Conservation (phyloP, 2,329 filamentous ascomycete species). For the Colletotrichum somersetense region DNA sequence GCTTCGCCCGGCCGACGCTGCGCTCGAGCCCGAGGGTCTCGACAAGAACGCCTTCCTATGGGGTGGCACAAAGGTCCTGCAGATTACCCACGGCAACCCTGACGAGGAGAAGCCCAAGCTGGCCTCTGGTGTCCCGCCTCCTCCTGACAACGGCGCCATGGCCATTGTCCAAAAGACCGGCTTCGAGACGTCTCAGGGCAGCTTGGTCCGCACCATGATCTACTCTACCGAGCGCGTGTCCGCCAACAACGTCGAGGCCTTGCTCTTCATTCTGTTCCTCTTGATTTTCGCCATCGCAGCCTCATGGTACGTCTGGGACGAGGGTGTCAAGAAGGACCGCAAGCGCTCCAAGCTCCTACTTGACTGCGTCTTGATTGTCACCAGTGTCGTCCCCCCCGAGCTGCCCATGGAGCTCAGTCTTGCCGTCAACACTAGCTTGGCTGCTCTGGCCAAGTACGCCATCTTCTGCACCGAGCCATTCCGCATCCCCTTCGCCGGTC, state of each 20-base stretch:
- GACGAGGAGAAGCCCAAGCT: conserved; percentile 80
- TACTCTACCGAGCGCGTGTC: conserved; percentile 99
- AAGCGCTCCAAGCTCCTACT: conserved; percentile 97
- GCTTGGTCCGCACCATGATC: conserved; percentile 98
- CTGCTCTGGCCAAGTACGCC: conserved; percentile 92
- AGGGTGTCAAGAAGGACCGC: conserved; percentile 92
- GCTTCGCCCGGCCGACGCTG: conserved; percentile 84
- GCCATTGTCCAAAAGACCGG: conserved; percentile 97
- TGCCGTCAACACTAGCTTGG: conserved; percentile 97
- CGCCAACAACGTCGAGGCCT: conserved; percentile 95
- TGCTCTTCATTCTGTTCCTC: conserved; percentile 98
- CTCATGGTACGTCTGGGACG: conserved; percentile 99
- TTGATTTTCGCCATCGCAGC: conserved; percentile 96
- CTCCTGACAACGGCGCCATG: conserved; percentile 93
- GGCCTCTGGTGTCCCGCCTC: conserved; percentile 81
- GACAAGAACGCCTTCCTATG: conserved; percentile 98
- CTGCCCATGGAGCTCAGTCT: conserved; percentile 97
- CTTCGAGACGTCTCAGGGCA: conserved; percentile 98
- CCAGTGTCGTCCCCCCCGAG: conserved; percentile 97
- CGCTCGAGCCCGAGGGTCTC: conserved; percentile 87
- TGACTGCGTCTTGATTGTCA: conserved; percentile 97
- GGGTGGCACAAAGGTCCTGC: conserved; percentile 96
- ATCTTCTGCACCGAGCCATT: conserved; percentile 99
- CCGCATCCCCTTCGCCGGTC: conserved; percentile 95
- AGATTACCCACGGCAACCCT: conserved; percentile 88